These are phyloP conservation scores for Candida odintsovae DNA, from an alignment of 805 yeast species.

Conservation along the genomic window DNA sequence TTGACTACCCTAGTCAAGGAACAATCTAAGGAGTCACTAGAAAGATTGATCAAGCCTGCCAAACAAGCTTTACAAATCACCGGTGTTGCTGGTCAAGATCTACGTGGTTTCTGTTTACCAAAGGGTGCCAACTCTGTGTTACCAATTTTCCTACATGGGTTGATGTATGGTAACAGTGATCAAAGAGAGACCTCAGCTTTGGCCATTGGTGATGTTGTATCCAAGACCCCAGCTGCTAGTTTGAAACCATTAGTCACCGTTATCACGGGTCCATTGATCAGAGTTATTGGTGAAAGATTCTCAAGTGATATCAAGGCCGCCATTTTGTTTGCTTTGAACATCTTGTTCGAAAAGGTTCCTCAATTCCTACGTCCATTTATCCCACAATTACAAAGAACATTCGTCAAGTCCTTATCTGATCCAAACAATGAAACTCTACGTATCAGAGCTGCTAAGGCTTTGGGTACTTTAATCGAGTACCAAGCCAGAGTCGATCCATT, in stretches of 20 bases:
- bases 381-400: slow-evolving; percentile 96
- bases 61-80: slow-evolving; percentile 63
- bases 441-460: slow-evolving; percentile 79
- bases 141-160: slow-evolving; percentile 90
- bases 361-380: slow-evolving; percentile 89
- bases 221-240: slow-evolving; percentile 75
- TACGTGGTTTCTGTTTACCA: slow-evolving; percentile 67
- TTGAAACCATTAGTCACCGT: slow-evolving; percentile 86
- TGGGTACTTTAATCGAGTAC: slow-evolving; percentile 80
- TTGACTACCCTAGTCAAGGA: slow-evolving; percentile 60
- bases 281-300: slow-evolving; percentile 96
- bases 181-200: slow-evolving; percentile 83
- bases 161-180: slow-evolving; percentile 85
- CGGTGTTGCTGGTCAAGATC: slow-evolving; percentile 56
- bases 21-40: slow-evolving; percentile 72
- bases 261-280: slow-evolving; percentile 94
- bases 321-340: slow-evolving; percentile 79
- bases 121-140: slow-evolving; percentile 83
- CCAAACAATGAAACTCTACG: slow-evolving; percentile 66
- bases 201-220: slow-evolving; percentile 83
- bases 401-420: slow-evolving; percentile 86
- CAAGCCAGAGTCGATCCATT: slow-evolving; percentile 95
- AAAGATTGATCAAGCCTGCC: slow-evolving; percentile 75
- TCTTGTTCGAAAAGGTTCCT: slow-evolving; percentile 76
- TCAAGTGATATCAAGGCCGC: slow-evolving; percentile 89